Conservation (phyloP, 1,139 yeast genomes). For the Nakaseomyces nivariensis region DNA sequence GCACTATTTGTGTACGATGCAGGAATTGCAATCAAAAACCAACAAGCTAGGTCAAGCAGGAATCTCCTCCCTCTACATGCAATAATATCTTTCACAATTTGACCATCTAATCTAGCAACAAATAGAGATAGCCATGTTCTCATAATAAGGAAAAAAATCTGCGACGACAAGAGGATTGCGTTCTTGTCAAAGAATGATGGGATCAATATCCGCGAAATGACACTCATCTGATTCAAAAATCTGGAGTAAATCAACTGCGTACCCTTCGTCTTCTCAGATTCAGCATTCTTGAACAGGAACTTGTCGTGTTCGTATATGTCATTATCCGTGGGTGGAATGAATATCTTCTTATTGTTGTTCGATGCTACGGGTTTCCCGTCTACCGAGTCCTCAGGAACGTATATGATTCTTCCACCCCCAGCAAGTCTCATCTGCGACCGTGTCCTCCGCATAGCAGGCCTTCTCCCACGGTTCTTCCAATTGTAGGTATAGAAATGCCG, state of each 20-base stretch:
- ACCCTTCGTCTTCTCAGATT: conserved; percentile 23
- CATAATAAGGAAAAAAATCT: conserved; percentile 63
- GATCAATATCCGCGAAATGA: conserved; percentile 72
- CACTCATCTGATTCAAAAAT: conserved; percentile 62
- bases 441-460: conserved; percentile 16
- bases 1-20: conserved; percentile 91
- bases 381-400: conserved; percentile 33
- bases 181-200: conserved; percentile 67
- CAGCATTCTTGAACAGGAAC: conserved; percentile 32
- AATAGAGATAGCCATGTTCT: conserved; percentile 82
- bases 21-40: conserved; percentile 87
- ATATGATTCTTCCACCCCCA: conserved; percentile 50
- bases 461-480: conserved; percentile 5
- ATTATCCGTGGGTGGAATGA: conserved; percentile 32
- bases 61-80: conserved; percentile 74
- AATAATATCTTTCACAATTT: conserved; percentile 80
- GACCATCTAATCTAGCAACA: conserved; percentile 87
- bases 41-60: conserved; percentile 65
- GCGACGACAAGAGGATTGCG: conserved; percentile 55
- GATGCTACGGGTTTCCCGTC: conserved; percentile 6
- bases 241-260: conserved; percentile 46
- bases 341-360: conserved; percentile 27
- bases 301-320: conserved; percentile 34
- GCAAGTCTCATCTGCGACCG: conserved; percentile 31
- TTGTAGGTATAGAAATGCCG: conserved; percentile 3